Evolutionary conservation across 495 filamentous ascomycete species (phyloP), one percentile per base, ranked within the genome.

Genomic region (Penicillium soppii): DNA sequence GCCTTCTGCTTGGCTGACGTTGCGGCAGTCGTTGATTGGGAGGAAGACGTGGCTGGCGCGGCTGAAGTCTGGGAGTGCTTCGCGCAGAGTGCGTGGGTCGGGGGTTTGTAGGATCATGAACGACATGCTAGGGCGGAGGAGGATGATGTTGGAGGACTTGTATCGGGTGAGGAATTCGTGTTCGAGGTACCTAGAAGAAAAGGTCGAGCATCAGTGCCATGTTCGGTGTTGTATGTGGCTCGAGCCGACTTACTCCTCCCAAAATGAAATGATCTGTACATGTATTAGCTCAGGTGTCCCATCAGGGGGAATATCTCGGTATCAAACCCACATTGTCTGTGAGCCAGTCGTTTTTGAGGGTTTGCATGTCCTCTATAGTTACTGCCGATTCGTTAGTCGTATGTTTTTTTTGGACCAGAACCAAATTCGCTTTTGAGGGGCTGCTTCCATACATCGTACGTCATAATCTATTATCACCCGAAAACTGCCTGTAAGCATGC

Each of bases 1-100:
- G 38, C 90, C 90, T 73, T 97, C 92, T 17, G 91, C 84, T 44
- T 85, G 74, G 23, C 75, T 79, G 43, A 88, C 81, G 53, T 91
- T 87, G 8, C 80, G 80, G 58, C 82, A 87, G 71, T 99, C 92
- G 68, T 97, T 99, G 50, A 99, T 86, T 8, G 95, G 95, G 13
- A 97, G 83, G 73, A 99, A 99, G 65, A 97, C 91, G 69, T 99
- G 95, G 2, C 91, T 94, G 16, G 91, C 88, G 15, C 78, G 78
- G 40, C 68, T 64, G 73, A 98, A 95, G 66, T 95, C 77, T 0
- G 73, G 74, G 12, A 76, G 65, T 0, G 73, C 74, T 43, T 75
- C 71, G 48, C 72, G 71, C 20, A 96, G 84, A 20, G 80, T 83
- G 37, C 83, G 77, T 1, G 90, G 83, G 51, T 97, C 85, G 41